Evolutionary conservation across 352 stramenopile species (phyloP).

Genomic region (Pythium insidiosum): DNA sequence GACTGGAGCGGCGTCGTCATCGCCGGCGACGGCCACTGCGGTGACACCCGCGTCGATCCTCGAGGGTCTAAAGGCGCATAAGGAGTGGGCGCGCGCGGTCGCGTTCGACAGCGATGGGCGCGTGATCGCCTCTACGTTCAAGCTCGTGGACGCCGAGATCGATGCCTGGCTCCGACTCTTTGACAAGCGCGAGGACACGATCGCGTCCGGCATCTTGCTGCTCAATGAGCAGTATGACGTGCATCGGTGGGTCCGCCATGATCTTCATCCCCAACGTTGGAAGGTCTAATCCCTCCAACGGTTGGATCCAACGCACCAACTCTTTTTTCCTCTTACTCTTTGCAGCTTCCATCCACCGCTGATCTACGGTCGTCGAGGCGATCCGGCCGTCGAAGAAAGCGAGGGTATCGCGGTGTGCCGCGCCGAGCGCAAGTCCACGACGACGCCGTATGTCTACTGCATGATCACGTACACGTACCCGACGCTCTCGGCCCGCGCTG

Average conservation of each 20-base stretch:
- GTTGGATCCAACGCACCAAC: background rate
- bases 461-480: constrained; percentile 81
- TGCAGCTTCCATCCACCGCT: constrained; percentile 67
- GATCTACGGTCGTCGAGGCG: constrained; percentile 63
- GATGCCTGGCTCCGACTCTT: constrained; percentile 35
- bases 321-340: background rate
- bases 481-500: constrained; percentile 64
- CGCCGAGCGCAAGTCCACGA: constrained; percentile 32
- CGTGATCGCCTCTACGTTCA: constrained; percentile 42
- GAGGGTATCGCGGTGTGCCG: constrained; percentile 68
- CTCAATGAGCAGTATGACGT: constrained; percentile 79
- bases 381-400: constrained; percentile 51
- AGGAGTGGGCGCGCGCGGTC: constrained; percentile 59
- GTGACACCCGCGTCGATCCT: constrained; percentile 41
- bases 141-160: constrained; percentile 50
- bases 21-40: too few relatives aligned
- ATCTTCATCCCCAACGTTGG: too few relatives aligned
- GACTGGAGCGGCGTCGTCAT: too few relatives aligned
- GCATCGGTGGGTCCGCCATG: constrained; percentile 59
- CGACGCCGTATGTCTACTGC: constrained; percentile 33
- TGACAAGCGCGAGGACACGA: constrained; percentile 70
- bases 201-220: constrained; percentile 59
- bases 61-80: constrained; percentile 44
- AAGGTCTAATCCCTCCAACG: too few relatives aligned
- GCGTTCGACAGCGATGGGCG: constrained; percentile 50